A percentile compares a stretch with the other conserved stretches of the same genome.
These are phyloP conservation scores for Paraglomus occultum DNA, from an alignment of 192 early-diverging fungal genomes.

Conservation along the genomic window DNA sequence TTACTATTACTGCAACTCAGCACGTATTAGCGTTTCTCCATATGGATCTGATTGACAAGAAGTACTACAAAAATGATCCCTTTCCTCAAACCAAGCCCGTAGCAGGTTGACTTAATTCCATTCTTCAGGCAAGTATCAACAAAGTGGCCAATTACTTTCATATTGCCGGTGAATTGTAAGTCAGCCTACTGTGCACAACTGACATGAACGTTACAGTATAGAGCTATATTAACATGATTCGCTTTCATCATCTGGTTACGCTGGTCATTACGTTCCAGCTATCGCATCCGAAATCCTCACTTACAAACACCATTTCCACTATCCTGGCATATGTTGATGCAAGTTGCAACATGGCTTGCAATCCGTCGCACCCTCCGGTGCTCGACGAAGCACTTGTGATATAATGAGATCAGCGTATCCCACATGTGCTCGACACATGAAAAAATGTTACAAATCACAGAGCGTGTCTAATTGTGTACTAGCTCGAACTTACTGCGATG, in stretches of 20 bases:
- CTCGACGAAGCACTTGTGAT: slow-evolving; percentile 69
- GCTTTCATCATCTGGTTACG: slow-evolving; percentile 45
- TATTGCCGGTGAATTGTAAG: slow-evolving; percentile 76
- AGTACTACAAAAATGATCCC: too few species aligned
- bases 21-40: slow-evolving; percentile 93
- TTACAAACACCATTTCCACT: too few species aligned
- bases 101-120: too few species aligned
- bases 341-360: slow-evolving; percentile 76
- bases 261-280: slow-evolving; percentile 94
- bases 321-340: too few species aligned
- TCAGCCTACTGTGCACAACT: slow-evolving; percentile 28
- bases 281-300: slow-evolving; percentile 79
- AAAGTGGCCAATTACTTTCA: slow-evolving; percentile 83
- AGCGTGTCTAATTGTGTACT: slow-evolving; percentile 80
- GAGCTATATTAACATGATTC: too few species aligned
- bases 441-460: slow-evolving; percentile 83
- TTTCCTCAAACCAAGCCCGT: too few species aligned
- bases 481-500: slow-evolving; percentile 89
- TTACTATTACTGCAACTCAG: slow-evolving; percentile 74
- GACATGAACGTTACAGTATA: too few species aligned
- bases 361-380: slow-evolving; percentile 73
- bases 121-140: slow-evolving; percentile 81
- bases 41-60: too few species aligned
- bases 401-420: slow-evolving; percentile 71
- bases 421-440: slow-evolving; percentile 70